A percentile compares a stretch with the other conserved stretches of the same genome.
Evolutionary conservation across 768 basidiomycete species (phyloP).

Genomic region (Lactarius trivialis): DNA sequence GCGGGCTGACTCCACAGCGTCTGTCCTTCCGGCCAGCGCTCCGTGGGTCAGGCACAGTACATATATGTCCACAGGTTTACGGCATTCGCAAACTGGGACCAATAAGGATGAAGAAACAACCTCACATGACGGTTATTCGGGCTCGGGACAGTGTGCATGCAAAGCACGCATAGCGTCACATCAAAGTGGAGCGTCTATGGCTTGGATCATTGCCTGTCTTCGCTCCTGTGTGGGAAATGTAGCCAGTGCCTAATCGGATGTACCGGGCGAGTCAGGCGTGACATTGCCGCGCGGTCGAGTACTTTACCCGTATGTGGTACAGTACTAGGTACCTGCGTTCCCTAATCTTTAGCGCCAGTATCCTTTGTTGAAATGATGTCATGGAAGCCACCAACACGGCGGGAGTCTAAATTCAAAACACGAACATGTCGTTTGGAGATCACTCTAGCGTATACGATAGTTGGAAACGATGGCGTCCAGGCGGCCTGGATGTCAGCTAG

Average conservation of each 20-base stretch:
- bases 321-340: neutral
- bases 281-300: neutral
- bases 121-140: neutral
- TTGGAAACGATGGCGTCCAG: neutral
- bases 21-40: constrained; percentile 8
- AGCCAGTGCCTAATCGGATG: neutral
- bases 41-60: constrained; percentile 8
- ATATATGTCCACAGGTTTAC: neutral
- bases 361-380: constrained; percentile 14
- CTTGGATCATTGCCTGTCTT: neutral
- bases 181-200: neutral
- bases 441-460: neutral
- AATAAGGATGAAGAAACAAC: neutral
- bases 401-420: constrained; percentile 8
- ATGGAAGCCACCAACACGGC: constrained; percentile 1
- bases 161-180: neutral
- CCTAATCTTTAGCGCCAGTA: neutral
- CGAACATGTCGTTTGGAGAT: neutral
- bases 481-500: neutral
- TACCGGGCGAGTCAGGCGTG: neutral
- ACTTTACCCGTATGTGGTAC: neutral
- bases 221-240: neutral
- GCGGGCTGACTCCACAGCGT: constrained; percentile 8
- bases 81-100: neutral
- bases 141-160: neutral